These are phyloP conservation scores for Fusarium denticulatum DNA, from an alignment of 2,329 filamentous ascomycete species.

Conservation along the genomic window DNA sequence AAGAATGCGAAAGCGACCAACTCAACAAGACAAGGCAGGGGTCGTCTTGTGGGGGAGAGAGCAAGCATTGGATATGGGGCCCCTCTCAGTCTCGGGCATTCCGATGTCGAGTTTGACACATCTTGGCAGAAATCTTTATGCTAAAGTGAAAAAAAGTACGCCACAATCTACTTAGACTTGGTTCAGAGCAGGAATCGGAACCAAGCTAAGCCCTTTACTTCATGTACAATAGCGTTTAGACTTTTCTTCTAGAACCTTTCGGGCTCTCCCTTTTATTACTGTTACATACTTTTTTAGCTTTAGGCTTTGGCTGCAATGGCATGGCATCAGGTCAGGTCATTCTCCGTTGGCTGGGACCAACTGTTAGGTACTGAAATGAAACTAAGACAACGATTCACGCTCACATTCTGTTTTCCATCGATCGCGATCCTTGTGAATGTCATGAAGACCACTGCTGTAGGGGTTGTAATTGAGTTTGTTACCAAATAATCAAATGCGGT, in stretches of 20 bases:
- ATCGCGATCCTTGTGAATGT: not conserved
- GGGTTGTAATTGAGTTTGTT: not conserved
- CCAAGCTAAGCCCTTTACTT: conserved; percentile 4
- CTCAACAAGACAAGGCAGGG: not conserved
- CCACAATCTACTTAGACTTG: conserved; percentile 1
- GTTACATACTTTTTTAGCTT: not conserved
- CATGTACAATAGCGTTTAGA: conserved; percentile 19
- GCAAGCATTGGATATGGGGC: not conserved
- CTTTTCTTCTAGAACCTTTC: conserved; percentile 15
- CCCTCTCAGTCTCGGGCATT: not conserved
- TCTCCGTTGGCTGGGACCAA: conserved; percentile 12
- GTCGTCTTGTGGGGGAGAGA: not conserved
- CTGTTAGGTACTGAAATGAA: not conserved
- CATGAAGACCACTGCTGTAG: not conserved
- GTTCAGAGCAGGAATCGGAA: not conserved
- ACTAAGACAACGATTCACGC: conserved; percentile 4
- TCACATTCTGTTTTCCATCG: not conserved
- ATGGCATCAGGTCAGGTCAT: not conserved
- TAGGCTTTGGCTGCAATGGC: not conserved
- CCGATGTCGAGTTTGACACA: not conserved
- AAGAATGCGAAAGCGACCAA: not conserved
- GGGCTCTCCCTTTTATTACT: not conserved
- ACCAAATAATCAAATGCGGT: not conserved
- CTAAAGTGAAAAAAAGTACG: conserved; percentile 3
- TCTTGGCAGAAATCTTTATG: not conserved